Evolutionary conservation across 116 monocot genomes (phyloP).

Genomic region (Papilionanthe hybrid): DNA sequence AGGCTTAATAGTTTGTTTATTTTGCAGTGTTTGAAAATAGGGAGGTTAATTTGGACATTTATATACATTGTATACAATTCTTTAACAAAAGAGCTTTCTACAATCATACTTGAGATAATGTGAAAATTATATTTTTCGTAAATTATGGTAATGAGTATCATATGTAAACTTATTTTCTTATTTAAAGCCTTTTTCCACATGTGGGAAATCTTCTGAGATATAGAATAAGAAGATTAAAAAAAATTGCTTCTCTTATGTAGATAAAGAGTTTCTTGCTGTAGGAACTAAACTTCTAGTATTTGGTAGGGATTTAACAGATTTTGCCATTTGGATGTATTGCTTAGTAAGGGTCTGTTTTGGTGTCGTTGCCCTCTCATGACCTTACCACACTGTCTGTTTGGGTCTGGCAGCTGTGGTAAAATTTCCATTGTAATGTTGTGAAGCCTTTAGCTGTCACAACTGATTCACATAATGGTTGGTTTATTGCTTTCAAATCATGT

Average conservation of each 20-base stretch:
- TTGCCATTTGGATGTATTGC: slow-evolving; percentile 76
- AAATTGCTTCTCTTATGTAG: slow-evolving; percentile 31
- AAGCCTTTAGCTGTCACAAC: slow-evolving; percentile 64
- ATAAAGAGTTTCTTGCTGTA: slow-evolving; percentile 86
- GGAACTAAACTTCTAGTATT: slow-evolving; percentile 85
- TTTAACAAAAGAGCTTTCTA: too few relatives aligned
- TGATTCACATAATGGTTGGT: slow-evolving; percentile 82
- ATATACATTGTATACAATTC: too few relatives aligned
- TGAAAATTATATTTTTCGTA: too few relatives aligned
- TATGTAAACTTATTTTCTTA: too few relatives aligned
- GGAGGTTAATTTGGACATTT: too few relatives aligned
- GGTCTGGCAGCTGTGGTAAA: slow-evolving; percentile 60
- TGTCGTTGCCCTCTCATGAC: slow-evolving; percentile 58
- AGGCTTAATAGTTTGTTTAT: too few relatives aligned
- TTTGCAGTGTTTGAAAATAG: too few relatives aligned
- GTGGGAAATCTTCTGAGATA: too few relatives aligned
- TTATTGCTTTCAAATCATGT: slow-evolving; percentile 80
- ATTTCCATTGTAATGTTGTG: slow-evolving; percentile 65
- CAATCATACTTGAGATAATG: too few relatives aligned
- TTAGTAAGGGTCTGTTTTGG: slow-evolving; percentile 64
- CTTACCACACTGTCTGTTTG: slow-evolving; percentile 73
- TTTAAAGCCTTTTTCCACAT: too few relatives aligned
- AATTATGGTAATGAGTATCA: too few relatives aligned
- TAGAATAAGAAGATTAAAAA: too few relatives aligned
- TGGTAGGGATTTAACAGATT: slow-evolving; percentile 63